These are phyloP conservation scores for Fusarium hainanense DNA, from an alignment of 2,329 filamentous ascomycete genomes.

Conservation along the genomic window DNA sequence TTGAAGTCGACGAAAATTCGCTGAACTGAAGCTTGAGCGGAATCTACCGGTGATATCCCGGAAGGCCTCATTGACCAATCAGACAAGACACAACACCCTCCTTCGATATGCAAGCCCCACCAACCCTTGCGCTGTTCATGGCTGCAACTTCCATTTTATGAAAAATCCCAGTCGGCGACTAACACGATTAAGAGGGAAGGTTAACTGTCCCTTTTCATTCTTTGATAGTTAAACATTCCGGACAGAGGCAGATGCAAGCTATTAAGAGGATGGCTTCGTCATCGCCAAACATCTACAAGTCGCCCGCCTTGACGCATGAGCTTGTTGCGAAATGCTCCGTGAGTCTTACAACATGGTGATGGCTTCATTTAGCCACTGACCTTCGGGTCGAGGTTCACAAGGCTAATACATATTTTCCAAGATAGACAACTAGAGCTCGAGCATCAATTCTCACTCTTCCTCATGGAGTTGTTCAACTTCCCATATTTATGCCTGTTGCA, in stretches of 20 bases:
- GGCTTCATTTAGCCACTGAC: constrained; percentile 17
- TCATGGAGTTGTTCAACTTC: constrained; percentile 89
- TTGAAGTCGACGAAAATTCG: constrained; percentile 48
- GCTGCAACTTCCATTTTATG: constrained; percentile 19
- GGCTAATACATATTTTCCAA: constrained; percentile 36
- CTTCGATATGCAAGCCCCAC: constrained; percentile 32
- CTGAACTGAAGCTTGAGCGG: constrained; percentile 37
- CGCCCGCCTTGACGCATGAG: constrained; percentile 80
- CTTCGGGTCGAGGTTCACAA: constrained; percentile 1
- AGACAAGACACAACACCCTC: constrained; percentile 5
- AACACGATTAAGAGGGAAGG: constrained; percentile 15
- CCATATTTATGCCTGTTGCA: constrained; percentile 98
- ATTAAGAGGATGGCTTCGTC: constrained; percentile 61
- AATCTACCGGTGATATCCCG: constrained; percentile 51
- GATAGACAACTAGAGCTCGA: constrained; percentile 90
- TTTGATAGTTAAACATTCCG: background rate
- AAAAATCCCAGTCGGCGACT: constrained; percentile 21
- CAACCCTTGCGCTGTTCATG: constrained; percentile 31
- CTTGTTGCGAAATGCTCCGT: constrained; percentile 84
- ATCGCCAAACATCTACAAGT: constrained; percentile 61
- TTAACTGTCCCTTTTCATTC: constrained; percentile 1
- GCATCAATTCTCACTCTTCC: constrained; percentile 89
- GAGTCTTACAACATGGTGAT: constrained; percentile 51
- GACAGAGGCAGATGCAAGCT: constrained; percentile 45
- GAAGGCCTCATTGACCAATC: constrained; percentile 35